Evolutionary conservation across 495 filamentous ascomycete species (phyloP).

Genomic region (Aspergillus steynii): DNA sequence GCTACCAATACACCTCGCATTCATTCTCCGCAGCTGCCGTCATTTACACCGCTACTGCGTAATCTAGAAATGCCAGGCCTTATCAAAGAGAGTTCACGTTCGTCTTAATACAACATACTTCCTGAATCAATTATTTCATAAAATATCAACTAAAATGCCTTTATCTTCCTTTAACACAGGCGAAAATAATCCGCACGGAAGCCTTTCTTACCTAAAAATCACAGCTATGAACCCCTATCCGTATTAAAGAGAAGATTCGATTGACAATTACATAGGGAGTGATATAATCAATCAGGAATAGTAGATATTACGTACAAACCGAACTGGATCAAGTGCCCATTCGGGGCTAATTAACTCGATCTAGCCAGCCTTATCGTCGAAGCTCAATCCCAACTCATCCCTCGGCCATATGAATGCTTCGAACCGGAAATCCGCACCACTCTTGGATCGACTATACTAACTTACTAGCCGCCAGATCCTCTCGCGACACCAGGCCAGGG

Average conservation of each 20-base stretch:
- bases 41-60: background rate
- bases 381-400: conserved; percentile 1
- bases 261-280: too few species aligned
- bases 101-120: background rate
- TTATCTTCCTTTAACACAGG: conserved; percentile 1
- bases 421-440: background rate
- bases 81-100: background rate
- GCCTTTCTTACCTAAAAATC: background rate
- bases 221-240: background rate
- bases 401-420: conserved; percentile 2
- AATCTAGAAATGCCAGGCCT: background rate
- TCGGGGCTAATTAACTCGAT: background rate
- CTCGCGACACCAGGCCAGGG: conserved; percentile 1
- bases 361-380: background rate
- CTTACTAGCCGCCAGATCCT: conserved; percentile 1
- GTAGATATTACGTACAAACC: conserved; percentile 4
- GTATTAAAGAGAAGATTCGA: too few species aligned
- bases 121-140: background rate
- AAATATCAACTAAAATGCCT: background rate
- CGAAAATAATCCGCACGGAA: background rate
- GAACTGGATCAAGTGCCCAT: background rate
- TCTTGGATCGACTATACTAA: conserved; percentile 2
- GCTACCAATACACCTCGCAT: conserved; percentile 3
- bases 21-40: conserved; percentile 3
- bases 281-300: conserved; percentile 1